Evolutionary conservation across 1,284 basidiomycete species (phyloP), one percentile per base, ranked within the genome.

Genomic region (Schizophyllum amplum): DNA sequence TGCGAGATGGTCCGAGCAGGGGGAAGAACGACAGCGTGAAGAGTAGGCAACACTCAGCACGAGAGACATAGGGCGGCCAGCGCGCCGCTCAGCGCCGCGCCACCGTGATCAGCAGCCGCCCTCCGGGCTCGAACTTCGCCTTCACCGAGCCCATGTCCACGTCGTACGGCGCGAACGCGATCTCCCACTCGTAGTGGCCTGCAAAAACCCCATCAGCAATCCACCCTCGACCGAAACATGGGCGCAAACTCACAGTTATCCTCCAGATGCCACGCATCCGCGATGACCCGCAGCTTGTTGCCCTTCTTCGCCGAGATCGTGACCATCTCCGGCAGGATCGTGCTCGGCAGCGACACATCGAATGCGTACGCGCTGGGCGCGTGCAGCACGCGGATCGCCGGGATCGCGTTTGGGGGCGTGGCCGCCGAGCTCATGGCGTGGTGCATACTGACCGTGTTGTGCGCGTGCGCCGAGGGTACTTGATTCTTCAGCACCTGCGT

Each of bases 131-230:
- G 48, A 81, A 72, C 42, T 69, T 73, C 4, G 80, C 80, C 21
- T 77, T 72, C 22, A 81, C 71, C 5, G 72, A 68, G 3, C 69
- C 61, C 72, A 81, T 74, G 60, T 82, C 76, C 54, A 76, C 72
- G 54, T 81, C 78, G 9, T 70, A 66, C 11, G 73, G 69, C 22
- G 77, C 64, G 57, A 82, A 82, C 17, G 65, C 68, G 61, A 81
- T 73, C 57, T 76, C 70, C 81, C 81, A 82, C 60, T 82, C 80
- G 57, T 75, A 82, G 64, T 81, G 80, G 63, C 77, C 80, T 82
- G 57, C 24, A 55, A 7, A 5, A 17, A 24, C 24, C 24, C 5
- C 46, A 42, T 48, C 24, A 46, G 49, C 46, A 25, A 17, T 21
- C 47, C 15, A 25, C 46, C 53, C 26, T 22, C 15, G 17, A 54